These are phyloP conservation scores for Thelonectria discophora DNA, from an alignment of 2,329 filamentous ascomycete species.

Conservation along the genomic window DNA sequence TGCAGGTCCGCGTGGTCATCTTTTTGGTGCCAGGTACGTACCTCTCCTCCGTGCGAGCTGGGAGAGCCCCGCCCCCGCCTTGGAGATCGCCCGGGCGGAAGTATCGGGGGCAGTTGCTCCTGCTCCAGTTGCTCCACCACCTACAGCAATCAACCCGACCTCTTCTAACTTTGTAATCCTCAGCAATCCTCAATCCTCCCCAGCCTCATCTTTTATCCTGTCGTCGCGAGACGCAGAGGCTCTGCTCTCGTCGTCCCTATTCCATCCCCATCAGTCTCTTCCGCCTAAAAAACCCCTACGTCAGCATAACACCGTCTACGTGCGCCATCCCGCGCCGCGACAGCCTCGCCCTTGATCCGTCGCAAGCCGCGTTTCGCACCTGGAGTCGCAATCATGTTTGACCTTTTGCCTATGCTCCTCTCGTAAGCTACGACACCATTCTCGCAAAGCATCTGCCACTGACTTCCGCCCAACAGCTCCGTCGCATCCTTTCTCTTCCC, in stretches of 20 bases:
- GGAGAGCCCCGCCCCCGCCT: constrained; percentile 20
- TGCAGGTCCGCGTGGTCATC: neutral
- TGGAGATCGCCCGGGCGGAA: constrained; percentile 22
- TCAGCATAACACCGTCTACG: neutral
- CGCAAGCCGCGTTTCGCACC: constrained; percentile 6
- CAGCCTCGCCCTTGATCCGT: constrained; percentile 14
- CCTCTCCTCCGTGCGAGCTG: neutral
- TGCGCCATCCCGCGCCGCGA: neutral
- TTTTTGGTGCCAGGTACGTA: neutral
- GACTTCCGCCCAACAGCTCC: constrained; percentile 64
- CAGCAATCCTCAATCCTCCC: neutral
- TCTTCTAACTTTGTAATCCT: constrained; percentile 7
- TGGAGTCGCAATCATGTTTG: constrained; percentile 68
- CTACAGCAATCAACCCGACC: neutral
- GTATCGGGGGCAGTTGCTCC: constrained; percentile 30
- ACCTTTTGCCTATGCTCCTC: constrained; percentile 78
- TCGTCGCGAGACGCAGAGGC: neutral
- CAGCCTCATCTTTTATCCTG: constrained; percentile 2
- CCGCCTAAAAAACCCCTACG: neutral
- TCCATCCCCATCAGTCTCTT: neutral
- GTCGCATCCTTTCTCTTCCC: constrained; percentile 91
- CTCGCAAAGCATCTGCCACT: constrained; percentile 3
- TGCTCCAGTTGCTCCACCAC: constrained; percentile 4
- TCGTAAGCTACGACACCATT: constrained; percentile 64
- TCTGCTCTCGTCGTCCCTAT: constrained; percentile 9